Conservation (phyloP, 2,329 filamentous ascomycete genomes). For the Amesomyces nigricolor region DNA sequence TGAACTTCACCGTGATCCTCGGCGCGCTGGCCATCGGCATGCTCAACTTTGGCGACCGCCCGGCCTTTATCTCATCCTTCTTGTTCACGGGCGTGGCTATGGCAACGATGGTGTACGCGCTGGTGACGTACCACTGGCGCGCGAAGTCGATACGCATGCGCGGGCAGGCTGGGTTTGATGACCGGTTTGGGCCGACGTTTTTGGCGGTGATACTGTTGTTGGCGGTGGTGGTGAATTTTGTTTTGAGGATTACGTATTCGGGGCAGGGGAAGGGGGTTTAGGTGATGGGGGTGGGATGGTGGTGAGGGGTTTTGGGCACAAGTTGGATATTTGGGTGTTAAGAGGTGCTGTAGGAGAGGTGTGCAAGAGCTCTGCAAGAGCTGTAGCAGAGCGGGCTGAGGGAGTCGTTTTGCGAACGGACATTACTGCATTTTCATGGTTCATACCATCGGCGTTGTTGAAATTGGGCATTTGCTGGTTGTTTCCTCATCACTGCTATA, state of each 20-base stretch:
- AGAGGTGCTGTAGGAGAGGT: too few species aligned
- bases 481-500: neutral
- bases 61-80: slow-evolving; percentile 89
- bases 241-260: slow-evolving; percentile 62
- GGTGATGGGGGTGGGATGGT: too few species aligned
- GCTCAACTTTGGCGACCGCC: slow-evolving; percentile 93
- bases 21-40: slow-evolving; percentile 94
- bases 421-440: slow-evolving; percentile 11
- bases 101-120: slow-evolving; percentile 89
- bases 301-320: neutral
- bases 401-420: neutral
- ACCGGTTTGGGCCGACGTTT: slow-evolving; percentile 88
- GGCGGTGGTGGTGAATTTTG: slow-evolving; percentile 94
- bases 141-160: slow-evolving; percentile 86
- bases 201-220: slow-evolving; percentile 78
- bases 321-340: neutral
- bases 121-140: slow-evolving; percentile 95
- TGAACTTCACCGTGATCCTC: slow-evolving; percentile 98
- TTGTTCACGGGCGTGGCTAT: slow-evolving; percentile 93
- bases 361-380: too few species aligned
- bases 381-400: neutral
- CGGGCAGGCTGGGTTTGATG: slow-evolving; percentile 93
- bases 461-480: neutral
- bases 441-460: slow-evolving; percentile 10
- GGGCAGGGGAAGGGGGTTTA: slow-evolving; percentile 29